A percentile compares a stretch with the other conserved stretches of the same genome.
phyloP scores from a whole-genome alignment of 192 early-diverging fungal species.

The Umbelopsis isabellina region DNA sequence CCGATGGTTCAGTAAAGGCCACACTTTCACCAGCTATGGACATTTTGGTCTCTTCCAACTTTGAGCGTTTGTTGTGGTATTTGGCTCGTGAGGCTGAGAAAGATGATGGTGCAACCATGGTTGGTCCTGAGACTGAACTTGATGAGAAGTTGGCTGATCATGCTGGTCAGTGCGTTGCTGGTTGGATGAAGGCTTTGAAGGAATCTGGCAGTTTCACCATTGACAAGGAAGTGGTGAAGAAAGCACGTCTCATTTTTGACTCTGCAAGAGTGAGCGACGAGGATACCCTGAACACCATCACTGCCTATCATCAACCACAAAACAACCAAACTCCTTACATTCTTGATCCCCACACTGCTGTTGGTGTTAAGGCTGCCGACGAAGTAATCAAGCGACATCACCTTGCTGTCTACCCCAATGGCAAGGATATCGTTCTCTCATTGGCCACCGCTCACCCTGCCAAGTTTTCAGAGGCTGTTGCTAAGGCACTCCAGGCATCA shows the following conservation, averaged over 20 bases:
- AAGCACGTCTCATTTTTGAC: conserved; percentile 73
- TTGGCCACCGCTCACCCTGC: conserved; percentile 94
- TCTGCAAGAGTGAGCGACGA: conserved; percentile 75
- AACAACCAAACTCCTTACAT: conserved; percentile 62
- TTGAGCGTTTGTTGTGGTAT: conserved; percentile 97
- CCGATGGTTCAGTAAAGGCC: conserved; percentile 59
- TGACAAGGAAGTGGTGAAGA: conserved; percentile 55
- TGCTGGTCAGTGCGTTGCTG: conserved; percentile 61
- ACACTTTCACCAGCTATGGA: conserved; percentile 98
- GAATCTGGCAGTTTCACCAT: conserved; percentile 74
- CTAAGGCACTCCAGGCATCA: conserved; percentile 64
- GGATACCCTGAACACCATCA: conserved; percentile 76
- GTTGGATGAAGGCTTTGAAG: conserved; percentile 84
- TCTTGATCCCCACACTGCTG: conserved; percentile 96
- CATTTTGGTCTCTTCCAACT: conserved; percentile 94
- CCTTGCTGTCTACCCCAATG: conserved; percentile 19
- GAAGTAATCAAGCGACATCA: conserved; percentile 28
- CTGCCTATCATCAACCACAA: conserved; percentile 62
- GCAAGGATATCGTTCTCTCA: conserved; percentile 56
- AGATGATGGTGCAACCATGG: conserved; percentile 35
- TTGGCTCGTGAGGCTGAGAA: conserved; percentile 66
- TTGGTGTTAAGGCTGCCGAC: conserved; percentile 89
- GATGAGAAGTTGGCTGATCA: conserved; percentile 34
- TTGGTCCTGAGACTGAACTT: conserved; percentile 39
- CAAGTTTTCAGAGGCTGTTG: conserved; percentile 94